Evolutionary conservation across 257 asterid species (phyloP).

Genomic region (Plantago ovata): DNA sequence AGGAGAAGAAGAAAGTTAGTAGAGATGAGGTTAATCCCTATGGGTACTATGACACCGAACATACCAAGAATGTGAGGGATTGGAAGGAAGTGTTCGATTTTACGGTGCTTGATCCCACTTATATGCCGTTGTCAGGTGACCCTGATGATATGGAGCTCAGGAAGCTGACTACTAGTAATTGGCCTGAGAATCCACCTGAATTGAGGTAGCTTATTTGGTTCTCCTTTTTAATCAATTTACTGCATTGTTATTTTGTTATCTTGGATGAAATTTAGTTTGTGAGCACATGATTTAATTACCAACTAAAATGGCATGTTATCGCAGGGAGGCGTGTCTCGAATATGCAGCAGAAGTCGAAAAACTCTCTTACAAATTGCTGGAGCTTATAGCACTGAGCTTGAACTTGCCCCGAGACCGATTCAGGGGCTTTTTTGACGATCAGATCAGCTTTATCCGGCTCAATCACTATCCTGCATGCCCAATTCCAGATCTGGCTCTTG

Average conservation of each 20-base stretch:
- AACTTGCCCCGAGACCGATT: slow-evolving; percentile 38
- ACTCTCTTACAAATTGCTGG: slow-evolving; percentile 36
- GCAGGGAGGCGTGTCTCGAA: slow-evolving; percentile 37
- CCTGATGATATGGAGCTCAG: slow-evolving; percentile 26
- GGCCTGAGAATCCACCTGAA: slow-evolving; percentile 43
- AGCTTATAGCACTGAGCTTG: slow-evolving; percentile 50
- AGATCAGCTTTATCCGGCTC: slow-evolving; percentile 38
- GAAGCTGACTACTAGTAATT: slow-evolving; percentile 28
- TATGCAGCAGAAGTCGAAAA: slow-evolving; percentile 40
- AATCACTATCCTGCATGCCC: slow-evolving; percentile 62
- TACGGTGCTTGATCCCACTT: slow-evolving; percentile 24
- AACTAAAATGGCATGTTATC: not conserved
- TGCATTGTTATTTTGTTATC: not conserved
- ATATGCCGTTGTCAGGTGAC: slow-evolving; percentile 36
- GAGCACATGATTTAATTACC: not conserved
- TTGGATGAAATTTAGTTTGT: not conserved
- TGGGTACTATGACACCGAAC: slow-evolving; percentile 56
- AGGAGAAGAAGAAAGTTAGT: slow-evolving; percentile 42
- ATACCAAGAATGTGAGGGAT: slow-evolving; percentile 58
- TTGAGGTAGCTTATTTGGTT: slow-evolving; percentile 28
- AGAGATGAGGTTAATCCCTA: slow-evolving; percentile 43
- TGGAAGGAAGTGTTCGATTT: slow-evolving; percentile 69
- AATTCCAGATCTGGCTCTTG: slow-evolving; percentile 45
- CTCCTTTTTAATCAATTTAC: not conserved
- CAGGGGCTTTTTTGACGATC: slow-evolving; percentile 31